Base-by-base conservation (phyloP, 2,329 filamentous ascomycete genomes). In the Claviceps monticola region DNA sequence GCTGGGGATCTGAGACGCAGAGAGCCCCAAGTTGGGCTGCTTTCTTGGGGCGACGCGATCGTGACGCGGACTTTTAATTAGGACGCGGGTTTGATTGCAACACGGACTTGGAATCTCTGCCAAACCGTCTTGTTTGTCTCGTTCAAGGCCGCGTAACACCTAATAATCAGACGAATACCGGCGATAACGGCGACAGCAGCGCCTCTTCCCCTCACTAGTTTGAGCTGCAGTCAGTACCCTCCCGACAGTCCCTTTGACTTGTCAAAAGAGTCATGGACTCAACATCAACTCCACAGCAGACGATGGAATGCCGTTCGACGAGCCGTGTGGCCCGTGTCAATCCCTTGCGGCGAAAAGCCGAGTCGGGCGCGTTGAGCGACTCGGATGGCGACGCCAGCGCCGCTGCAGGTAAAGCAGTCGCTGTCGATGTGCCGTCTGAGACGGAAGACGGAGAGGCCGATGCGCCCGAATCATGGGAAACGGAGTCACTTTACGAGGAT, bases 401-500 rank as follows among this genome's bases (percentile, higher is more conserved):
- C 14, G 65, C 65, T 2, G 63, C 71, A 46, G 59, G 70, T 54
- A 63, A 68, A 51, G 59, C 61, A 11, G 67, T 65, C 5, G 63
- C 64, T 46, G 66, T 64, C 55, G 62, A 62, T 45, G 65, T 66
- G 29, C 66, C 66, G 34, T 64, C 65, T 43, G 74, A 78, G 53
- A 67, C 77, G 9, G 74, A 78, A 56, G 72, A 76, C 56, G 69
- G 72, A 58, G 70, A 77, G 56, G 71, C 71, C 34, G 74, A 78
- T 53, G 69, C 73, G 4, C 68, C 68, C 52, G 75, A 78, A 49
- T 74, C 74, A 13, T 83, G 79, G 80, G 81, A 83, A 58, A 76
- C 74, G 5, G 76, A 83, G 56, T 84, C 80, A 26, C 66, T 84
- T 2, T 81, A 80, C 55, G 79, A 80, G 55, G 81, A 84, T 59